A percentile compares a stretch with the other conserved stretches of the same genome.
phyloP scores from a whole-genome alignment of 2,329 filamentous ascomycete species.

The Pochonia chlamydosporia region DNA sequence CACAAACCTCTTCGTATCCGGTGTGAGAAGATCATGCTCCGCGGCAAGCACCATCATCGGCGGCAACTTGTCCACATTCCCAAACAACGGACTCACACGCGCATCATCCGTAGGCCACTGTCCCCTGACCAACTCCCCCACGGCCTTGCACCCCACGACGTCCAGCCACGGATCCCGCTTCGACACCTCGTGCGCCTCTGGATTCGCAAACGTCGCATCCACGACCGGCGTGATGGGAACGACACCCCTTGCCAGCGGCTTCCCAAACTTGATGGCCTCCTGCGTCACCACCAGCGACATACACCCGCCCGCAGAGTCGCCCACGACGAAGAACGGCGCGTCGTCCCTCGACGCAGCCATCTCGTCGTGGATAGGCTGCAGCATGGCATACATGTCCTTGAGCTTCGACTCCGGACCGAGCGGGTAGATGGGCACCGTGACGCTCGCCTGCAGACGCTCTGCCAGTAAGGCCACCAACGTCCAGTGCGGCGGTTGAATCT shows the following conservation, averaged over 20 bases:
- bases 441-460: conserved; percentile 22
- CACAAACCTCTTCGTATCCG: conserved; percentile 22
- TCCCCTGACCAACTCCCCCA: conserved; percentile 19
- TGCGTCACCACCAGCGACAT: conserved; percentile 25
- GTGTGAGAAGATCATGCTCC: conserved; percentile 21
- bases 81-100: conserved; percentile 23
- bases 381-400: conserved; percentile 24
- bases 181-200: conserved; percentile 18
- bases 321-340: conserved; percentile 22
- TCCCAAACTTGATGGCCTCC: conserved; percentile 18
- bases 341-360: conserved; percentile 20
- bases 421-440: conserved; percentile 27
- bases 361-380: conserved; percentile 26
- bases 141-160: conserved; percentile 19
- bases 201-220: conserved; percentile 22
- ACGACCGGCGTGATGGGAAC: conserved; percentile 24
- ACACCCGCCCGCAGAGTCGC: conserved; percentile 25
- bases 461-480: conserved; percentile 19
- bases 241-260: conserved; percentile 19
- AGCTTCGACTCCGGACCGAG: conserved; percentile 24
- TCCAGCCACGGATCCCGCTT: conserved; percentile 22
- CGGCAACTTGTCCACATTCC: conserved; percentile 19
- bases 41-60: conserved; percentile 24
- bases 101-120: conserved; percentile 20
- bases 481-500: conserved; percentile 23